phyloP scores from a whole-genome alignment of 1,139 yeast species.

The Hanseniaspora sp. region DNA sequence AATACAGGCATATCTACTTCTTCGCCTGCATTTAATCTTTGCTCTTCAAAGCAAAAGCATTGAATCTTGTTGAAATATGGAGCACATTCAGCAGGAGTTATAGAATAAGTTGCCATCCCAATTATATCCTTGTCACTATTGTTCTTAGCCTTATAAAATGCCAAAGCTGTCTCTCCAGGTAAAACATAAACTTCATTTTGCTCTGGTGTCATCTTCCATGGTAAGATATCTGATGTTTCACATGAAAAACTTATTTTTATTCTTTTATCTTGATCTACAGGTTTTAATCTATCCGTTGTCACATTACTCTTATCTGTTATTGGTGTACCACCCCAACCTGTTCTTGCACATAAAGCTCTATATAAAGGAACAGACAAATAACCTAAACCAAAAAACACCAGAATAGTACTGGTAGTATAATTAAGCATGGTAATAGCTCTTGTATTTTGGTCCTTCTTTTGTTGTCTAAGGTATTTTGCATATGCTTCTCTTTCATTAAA shows the following conservation, averaged over 20 bases:
- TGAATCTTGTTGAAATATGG: slow-evolving; percentile 94
- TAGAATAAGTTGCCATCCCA: slow-evolving; percentile 97
- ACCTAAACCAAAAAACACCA: slow-evolving; percentile 66
- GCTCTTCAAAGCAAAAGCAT: slow-evolving; percentile 97
- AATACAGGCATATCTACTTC: slow-evolving; percentile 99
- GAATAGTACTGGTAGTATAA: slow-evolving; percentile 60
- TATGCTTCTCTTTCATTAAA: slow-evolving; percentile 20
- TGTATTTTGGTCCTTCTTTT: slow-evolving; percentile 29
- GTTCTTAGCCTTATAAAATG: slow-evolving; percentile 88
- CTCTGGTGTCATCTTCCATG: slow-evolving; percentile 93
- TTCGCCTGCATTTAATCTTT: slow-evolving; percentile 84
- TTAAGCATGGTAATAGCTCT: slow-evolving; percentile 46
- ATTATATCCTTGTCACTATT: slow-evolving; percentile 77
- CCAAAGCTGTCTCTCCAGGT: slow-evolving; percentile 97
- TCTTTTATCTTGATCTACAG: slow-evolving; percentile 77
- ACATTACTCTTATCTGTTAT: slow-evolving; percentile 71
- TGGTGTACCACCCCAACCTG: slow-evolving; percentile 95
- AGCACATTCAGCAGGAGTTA: slow-evolving; percentile 92
- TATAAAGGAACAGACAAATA: slow-evolving; percentile 91
- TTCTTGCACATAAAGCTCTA: slow-evolving; percentile 82
- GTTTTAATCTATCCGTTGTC: slow-evolving; percentile 76
- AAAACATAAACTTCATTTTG: slow-evolving; percentile 86
- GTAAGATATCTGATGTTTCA: slow-evolving; percentile 80
- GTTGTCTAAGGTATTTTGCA: slow-evolving; percentile 29
- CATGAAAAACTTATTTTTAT: slow-evolving; percentile 79